These are phyloP conservation scores for Akebia trifoliata DNA, from an alignment of 164 flowering plant species.

Conservation along the genomic window DNA sequence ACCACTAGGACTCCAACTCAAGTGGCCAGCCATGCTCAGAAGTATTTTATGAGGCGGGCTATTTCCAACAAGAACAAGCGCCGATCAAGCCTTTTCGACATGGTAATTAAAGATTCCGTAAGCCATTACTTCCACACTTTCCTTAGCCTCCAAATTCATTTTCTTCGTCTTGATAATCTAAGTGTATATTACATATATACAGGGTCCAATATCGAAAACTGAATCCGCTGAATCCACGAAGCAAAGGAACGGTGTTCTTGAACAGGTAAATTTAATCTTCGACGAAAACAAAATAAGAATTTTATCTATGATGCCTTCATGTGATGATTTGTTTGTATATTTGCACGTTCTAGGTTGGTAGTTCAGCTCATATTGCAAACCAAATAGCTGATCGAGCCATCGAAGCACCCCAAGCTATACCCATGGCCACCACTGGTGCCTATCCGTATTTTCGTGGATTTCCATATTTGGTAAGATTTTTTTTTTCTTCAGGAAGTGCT, in stretches of 20 bases:
- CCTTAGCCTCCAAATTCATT: neutral
- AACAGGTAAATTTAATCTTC: constrained; percentile 1
- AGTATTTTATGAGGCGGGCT: constrained; percentile 31
- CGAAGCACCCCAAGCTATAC: neutral
- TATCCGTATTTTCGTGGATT: constrained; percentile 1
- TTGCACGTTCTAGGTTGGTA: constrained; percentile 11
- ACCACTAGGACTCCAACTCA: constrained; percentile 38
- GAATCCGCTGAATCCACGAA: constrained; percentile 2
- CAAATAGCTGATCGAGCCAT: constrained; percentile 2
- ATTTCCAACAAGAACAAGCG: constrained; percentile 27
- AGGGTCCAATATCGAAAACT: neutral
- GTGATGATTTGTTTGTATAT: neutral
- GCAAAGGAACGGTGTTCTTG: neutral
- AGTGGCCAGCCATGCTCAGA: constrained; percentile 49
- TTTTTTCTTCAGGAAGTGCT: too few relatives aligned
- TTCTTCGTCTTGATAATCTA: neutral
- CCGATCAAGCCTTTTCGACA: constrained; percentile 37
- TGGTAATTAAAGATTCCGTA: constrained; percentile 19
- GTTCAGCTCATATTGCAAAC: neutral
- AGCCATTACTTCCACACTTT: constrained; percentile 1
- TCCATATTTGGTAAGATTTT: constrained; percentile 15
- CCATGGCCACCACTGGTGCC: neutral
- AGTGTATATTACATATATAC: neutral
- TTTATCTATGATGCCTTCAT: neutral
- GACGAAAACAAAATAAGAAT: neutral